Conservation (phyloP, 2,329 filamentous ascomycete species). For the Fusarium sp. region DNA sequence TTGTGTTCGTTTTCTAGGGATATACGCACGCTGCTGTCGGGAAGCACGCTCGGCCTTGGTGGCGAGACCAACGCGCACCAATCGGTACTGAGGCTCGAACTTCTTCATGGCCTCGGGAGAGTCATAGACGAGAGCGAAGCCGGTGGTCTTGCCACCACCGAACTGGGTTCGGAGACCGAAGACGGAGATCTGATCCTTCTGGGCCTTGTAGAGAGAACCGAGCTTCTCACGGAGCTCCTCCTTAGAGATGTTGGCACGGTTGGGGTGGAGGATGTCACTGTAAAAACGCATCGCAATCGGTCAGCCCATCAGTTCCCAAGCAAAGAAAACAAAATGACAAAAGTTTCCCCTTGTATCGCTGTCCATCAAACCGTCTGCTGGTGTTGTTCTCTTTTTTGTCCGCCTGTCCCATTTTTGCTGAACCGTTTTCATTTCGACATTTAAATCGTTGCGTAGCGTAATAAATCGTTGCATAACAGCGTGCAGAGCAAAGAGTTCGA, state of each 20-base stretch:
- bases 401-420: slow-evolving; percentile 22
- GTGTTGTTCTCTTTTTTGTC: slow-evolving; percentile 18
- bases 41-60: slow-evolving; percentile 96
- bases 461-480: slow-evolving; percentile 12
- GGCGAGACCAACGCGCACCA: slow-evolving; percentile 92
- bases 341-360: background rate
- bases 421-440: slow-evolving; percentile 6
- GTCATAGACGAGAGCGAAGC: slow-evolving; percentile 99
- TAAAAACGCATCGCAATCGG: slow-evolving; percentile 37
- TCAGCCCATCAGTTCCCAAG: slow-evolving; percentile 45
- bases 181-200: slow-evolving; percentile 96
- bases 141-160: slow-evolving; percentile 99
- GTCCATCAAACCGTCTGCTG: background rate
- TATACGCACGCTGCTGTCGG: slow-evolving; percentile 96
- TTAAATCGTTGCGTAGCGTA: slow-evolving; percentile 23
- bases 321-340: background rate
- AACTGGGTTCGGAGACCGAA: slow-evolving; percentile 99
- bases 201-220: slow-evolving; percentile 95
- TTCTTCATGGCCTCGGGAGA: slow-evolving; percentile 99
- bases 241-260: slow-evolving; percentile 98
- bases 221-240: slow-evolving; percentile 97
- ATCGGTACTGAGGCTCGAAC: slow-evolving; percentile 98
- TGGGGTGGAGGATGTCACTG: slow-evolving; percentile 99
- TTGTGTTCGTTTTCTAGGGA: background rate
- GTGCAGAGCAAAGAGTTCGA: slow-evolving; percentile 8